Base-by-base conservation (phyloP, 306 rosid genomes). In the Vigna hirtella region DNA sequence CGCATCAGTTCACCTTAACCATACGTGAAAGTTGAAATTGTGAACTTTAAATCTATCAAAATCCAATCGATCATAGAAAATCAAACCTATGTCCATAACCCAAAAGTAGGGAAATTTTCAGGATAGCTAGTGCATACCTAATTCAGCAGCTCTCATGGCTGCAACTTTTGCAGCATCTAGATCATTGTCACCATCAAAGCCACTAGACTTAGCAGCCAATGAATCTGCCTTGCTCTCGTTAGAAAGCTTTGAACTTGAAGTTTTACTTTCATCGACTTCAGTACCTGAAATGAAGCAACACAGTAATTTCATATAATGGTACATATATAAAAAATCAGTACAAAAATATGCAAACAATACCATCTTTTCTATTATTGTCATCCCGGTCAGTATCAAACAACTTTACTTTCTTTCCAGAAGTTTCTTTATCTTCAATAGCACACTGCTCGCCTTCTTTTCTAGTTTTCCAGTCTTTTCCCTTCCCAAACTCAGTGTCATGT, bases 61-160 rank as follows among this genome's bases (percentile, higher is more conserved):
- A 65, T 69, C 73, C 28, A 22, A 65, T 76, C 61, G 36, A 77
- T 11, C 78, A 77, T 22, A 49, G 64, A 57, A 65, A 34, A 42
- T 15, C 38, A 38, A 43, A 56, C 42, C 28, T 20, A 68, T 28
- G 26, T 9, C 55, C 65, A 22, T 79, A 70, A 63, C 38, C 51
- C 53, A 82, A 66, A 32, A 66, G 53, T 51, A 71, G 69, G 58
- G 49, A 53, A 79, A 65, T 26, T 22, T 77, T 50, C 28, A 43
- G 55, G 56, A 65, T 42, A 73, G 53, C 52, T 45, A 65, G 52
- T 16, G 48, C 68, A 48, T 86, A 91, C 98, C 99, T 85, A 91
- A 74, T 87, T 93, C 99, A 83, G 99, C 99, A 79, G 99, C 99
- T 86, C 89, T 93, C 89, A 95, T 89, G 17, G 99, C 99, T 14